Evolutionary conservation across 164 flowering plant genomes (phyloP), one percentile per base, ranked within the genome.

Genomic region (Magnolia changhungtana): DNA sequence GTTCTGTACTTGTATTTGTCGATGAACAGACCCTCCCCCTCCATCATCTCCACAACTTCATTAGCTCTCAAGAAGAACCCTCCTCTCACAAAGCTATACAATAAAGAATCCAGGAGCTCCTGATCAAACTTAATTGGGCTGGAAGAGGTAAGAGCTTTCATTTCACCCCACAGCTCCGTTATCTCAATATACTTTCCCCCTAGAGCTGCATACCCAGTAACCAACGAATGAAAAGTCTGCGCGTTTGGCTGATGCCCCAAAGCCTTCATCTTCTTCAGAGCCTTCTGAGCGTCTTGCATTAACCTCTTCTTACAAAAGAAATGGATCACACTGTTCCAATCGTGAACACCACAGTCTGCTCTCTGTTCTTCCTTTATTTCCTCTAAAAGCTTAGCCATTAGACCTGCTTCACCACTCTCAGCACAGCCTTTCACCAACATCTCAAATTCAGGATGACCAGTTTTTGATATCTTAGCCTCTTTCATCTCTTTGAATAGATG

Each of bases 231-330:
- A 78, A 90, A 96, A 23, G 99, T 96, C 79, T 92, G 98, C 55
- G 96, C 96, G 86, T 96, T 94, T 63, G 98, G 99, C 24, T 77
- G 65, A 78, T 85, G 91, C 27, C 98, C 99, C 79, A 92, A 86
- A 76, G 90, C 88, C 78, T 82, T 87, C 98, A 96, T 94, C 83
- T 91, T 96, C 87, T 89, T 92, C 79, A 94, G 75, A 81, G 99
- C 98, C 85, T 92, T 96, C 82, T 92, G 92, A 45, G 99, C 99
- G 82, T 96, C 99, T 75, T 89, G 86, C 97, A 96, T 94, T 73
- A 96, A 78, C 83, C 93, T 86, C 85, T 91, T 96, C 87, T 84
- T 92, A 72, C 92, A 82, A 86, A 96, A 96, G 75, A 96, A 94
- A 82, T 96, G 94, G 79, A 96, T 93, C 66, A 92, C 95, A 73